phyloP scores from a whole-genome alignment of 202 grass and related monocot genomes.

The Digitaria exilis region DNA sequence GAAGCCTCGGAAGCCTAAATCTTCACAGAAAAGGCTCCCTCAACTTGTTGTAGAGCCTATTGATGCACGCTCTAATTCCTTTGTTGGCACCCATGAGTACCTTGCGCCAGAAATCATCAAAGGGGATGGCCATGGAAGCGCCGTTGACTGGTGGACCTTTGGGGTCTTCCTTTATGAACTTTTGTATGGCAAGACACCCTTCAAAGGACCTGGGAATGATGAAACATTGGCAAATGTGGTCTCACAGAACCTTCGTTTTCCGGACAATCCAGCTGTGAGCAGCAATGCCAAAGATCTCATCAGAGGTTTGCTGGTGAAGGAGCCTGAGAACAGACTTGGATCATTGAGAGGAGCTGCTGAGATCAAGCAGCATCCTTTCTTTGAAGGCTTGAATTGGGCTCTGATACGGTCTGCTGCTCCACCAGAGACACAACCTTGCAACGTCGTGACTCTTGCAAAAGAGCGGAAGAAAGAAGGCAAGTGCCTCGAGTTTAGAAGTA shows the following conservation, averaged over 20 bases:
- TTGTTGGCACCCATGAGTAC: conserved; percentile 91
- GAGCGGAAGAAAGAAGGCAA: conserved; percentile 74
- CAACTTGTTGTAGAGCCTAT: conserved; percentile 82
- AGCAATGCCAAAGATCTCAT: conserved; percentile 75
- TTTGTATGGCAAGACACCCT: conserved; percentile 79
- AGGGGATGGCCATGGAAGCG: conserved; percentile 85
- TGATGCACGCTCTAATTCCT: conserved; percentile 85
- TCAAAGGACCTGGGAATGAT: conserved; percentile 76
- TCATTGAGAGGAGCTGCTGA: conserved; percentile 72
- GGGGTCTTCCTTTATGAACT: conserved; percentile 86
- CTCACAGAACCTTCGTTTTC: conserved; percentile 70
- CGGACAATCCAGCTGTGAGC: conserved; percentile 64
- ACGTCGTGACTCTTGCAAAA: conserved; percentile 45
- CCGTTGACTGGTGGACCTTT: conserved; percentile 96
- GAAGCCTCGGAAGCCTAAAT: conserved; percentile 49
- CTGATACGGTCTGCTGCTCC: conserved; percentile 70
- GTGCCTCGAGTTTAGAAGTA: conserved; percentile 69
- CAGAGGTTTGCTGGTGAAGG: conserved; percentile 79
- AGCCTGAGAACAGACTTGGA: conserved; percentile 78
- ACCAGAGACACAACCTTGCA: conserved; percentile 68
- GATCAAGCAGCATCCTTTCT: conserved; percentile 85
- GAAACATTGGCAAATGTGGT: conserved; percentile 84
- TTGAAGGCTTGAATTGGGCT: conserved; percentile 89
- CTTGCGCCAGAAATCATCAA: conserved; percentile 88
- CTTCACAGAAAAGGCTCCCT: conserved; percentile 47